These are phyloP conservation scores for Solanum hybrid DNA, from an alignment of 305 asterid genomes.

Conservation along the genomic window DNA sequence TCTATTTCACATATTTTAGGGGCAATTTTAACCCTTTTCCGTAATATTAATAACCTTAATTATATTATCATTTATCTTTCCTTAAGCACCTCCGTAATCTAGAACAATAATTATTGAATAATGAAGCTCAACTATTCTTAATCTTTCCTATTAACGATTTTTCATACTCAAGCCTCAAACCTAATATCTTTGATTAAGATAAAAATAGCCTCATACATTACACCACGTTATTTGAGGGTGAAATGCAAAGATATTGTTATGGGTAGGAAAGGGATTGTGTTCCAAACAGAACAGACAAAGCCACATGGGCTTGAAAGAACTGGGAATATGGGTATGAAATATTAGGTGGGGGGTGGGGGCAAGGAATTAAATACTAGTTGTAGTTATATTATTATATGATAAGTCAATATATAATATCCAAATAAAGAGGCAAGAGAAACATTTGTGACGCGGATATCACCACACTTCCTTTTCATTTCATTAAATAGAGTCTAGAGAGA, in stretches of 20 bases:
- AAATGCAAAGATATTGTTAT: not conserved
- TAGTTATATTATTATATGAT: not conserved
- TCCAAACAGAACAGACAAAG: conserved; percentile 6
- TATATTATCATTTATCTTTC: not conserved
- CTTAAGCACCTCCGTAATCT: not conserved
- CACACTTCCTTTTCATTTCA: conserved; percentile 14
- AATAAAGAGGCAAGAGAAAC: not conserved
- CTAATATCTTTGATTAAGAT: too few species aligned
- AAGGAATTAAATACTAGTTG: not conserved
- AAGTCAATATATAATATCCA: not conserved
- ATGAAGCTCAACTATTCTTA: too few species aligned
- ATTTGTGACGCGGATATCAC: conserved; percentile 28
- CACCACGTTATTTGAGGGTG: not conserved
- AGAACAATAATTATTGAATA: not conserved
- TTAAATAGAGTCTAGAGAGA: not conserved
- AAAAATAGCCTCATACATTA: too few species aligned
- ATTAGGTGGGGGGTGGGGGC: not conserved
- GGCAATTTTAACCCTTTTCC: too few species aligned
- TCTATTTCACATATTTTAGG: too few species aligned
- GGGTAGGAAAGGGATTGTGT: not conserved
- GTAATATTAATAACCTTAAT: not conserved
- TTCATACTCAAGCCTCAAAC: rapidly evolving
- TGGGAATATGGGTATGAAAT: conserved; percentile 2
- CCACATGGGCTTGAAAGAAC: conserved; percentile 18
- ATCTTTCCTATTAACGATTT: too few species aligned